Percentiles rank a stretch among this genome's conserved stretches.
Conservation (phyloP, 2,329 filamentous ascomycete genomes). For the Camillea tinctor region DNA sequence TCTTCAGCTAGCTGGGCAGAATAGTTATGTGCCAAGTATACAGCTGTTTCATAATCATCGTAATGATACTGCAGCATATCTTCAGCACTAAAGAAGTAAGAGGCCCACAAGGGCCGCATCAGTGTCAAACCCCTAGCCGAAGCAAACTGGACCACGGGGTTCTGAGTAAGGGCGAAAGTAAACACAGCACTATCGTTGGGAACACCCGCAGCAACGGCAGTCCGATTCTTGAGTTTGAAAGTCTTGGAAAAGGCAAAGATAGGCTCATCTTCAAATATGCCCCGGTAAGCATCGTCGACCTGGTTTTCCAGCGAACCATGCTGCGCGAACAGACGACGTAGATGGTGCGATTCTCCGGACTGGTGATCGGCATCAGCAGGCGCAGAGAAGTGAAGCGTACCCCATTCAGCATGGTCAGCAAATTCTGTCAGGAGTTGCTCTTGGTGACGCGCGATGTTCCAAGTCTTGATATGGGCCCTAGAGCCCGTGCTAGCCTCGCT, state of each 20-base stretch:
- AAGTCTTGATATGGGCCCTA: conserved; percentile 56
- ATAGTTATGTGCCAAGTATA: conserved; percentile 67
- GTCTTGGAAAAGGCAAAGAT: conserved; percentile 76
- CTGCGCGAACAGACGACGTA: conserved; percentile 69
- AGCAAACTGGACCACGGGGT: conserved; percentile 77
- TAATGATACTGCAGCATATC: conserved; percentile 76
- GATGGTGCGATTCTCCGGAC: conserved; percentile 62
- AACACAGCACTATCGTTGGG: conserved; percentile 62
- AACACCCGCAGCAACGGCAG: conserved; percentile 27
- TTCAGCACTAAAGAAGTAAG: conserved; percentile 64
- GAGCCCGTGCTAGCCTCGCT: conserved; percentile 32
- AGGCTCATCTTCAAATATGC: conserved; percentile 74
- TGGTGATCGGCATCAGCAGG: conserved; percentile 68
- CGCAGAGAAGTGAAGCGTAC: conserved; percentile 72
- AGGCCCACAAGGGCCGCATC: conserved; percentile 79
- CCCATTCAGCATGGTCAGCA: conserved; percentile 78
- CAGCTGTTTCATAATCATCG: conserved; percentile 65
- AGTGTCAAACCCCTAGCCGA: conserved; percentile 71
- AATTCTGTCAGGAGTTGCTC: conserved; percentile 75
- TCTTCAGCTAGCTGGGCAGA: conserved; percentile 68
- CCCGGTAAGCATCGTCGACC: conserved; percentile 65
- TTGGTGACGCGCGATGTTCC: conserved; percentile 57
- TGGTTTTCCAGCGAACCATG: conserved; percentile 65
- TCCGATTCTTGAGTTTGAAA: conserved; percentile 48
- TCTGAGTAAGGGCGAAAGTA: conserved; percentile 73